Base-by-base conservation (phyloP, 345 rosid species). In the Bruguiera parviflora region DNA sequence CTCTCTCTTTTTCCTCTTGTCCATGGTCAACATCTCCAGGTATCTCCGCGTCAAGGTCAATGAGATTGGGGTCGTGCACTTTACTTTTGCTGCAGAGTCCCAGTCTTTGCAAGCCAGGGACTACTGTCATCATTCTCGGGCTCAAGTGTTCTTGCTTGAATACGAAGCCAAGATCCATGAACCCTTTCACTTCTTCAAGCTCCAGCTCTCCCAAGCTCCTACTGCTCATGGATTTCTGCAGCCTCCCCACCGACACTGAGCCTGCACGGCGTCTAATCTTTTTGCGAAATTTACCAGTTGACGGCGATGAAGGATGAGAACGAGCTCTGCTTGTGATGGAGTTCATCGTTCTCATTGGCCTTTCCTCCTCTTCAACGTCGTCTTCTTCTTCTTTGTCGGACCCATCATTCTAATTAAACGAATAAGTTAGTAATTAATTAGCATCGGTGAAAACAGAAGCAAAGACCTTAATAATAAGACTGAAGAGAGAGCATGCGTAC, bases 161-260 rank as follows among this genome's bases (percentile, higher is more conserved):
- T n/a, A 32, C 65, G 64, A 88, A 88, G 0, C 93, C 93, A 6
- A 86, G 84, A 73, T 84, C 89, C 85, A 86, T 74, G 63, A 86
- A 86, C 79, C 90, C 90, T 83, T 83, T 82, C 27, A 88, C 80
- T 78, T 88, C 93, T 72, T 88, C 87, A 69, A 88, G 80, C 67
- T 88, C 93, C 33, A 88, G 67, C 53, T 86, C 89, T 61, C 71
- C 66, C 19, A 69, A 62, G 78, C 76, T 86, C 74, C 79, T 76
- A 70, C 76, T 77, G 57, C 86, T 84, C 81, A 37, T 73, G 39
- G 80, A 77, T 66, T 83, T 82, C 64, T 64, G 66, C 28, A 79
- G 74, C 25, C 37, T 72, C 62, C 68, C 60, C 46, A 47, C 32
- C 6, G 31, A 8, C 37, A 39, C 32, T 8, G 31, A 8, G 3